Percentiles rank a stretch among this genome's conserved stretches.
phyloP scores from a whole-genome alignment of 257 asterid genomes.

The Eustoma russellianum region DNA sequence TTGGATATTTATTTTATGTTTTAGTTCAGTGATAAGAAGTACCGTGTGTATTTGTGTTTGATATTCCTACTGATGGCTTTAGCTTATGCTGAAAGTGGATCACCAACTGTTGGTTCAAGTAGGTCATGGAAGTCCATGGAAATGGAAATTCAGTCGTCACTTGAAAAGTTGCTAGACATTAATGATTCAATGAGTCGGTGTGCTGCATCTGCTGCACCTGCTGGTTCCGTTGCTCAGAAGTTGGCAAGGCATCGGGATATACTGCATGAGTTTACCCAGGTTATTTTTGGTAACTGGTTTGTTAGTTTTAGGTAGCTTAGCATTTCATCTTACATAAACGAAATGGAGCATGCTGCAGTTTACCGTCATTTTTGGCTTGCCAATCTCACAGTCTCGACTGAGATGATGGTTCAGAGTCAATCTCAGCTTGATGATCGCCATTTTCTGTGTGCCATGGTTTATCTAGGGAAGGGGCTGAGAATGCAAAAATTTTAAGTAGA shows the following conservation, averaged over 20 bases:
- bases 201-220: constrained; percentile 84
- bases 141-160: constrained; percentile 90
- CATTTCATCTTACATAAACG: no score
- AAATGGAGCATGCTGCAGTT: no score
- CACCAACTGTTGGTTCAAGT: constrained; percentile 79
- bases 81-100: constrained; percentile 72
- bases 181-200: constrained; percentile 96
- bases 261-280: constrained; percentile 92
- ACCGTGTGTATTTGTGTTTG: constrained; percentile 7
- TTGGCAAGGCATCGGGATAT: constrained; percentile 96
- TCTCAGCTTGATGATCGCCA: no score
- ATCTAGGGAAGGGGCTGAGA: no score
- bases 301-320: no score
- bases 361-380: no score
- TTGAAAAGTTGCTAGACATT: constrained; percentile 84
- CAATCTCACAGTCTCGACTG: no score
- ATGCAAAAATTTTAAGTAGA: no score
- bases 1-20: no score
- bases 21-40: not conserved
- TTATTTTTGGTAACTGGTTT: constrained; percentile 11
- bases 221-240: constrained; percentile 87
- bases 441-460: no score
- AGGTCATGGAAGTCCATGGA: constrained; percentile 98
- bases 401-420: no score
- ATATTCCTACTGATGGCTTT: constrained; percentile 22